Evolutionary conservation across 2,329 filamentous ascomycete genomes (phyloP), one percentile per base, ranked within the genome.

Genomic region (Ophiocordyceps unilateralis): DNA sequence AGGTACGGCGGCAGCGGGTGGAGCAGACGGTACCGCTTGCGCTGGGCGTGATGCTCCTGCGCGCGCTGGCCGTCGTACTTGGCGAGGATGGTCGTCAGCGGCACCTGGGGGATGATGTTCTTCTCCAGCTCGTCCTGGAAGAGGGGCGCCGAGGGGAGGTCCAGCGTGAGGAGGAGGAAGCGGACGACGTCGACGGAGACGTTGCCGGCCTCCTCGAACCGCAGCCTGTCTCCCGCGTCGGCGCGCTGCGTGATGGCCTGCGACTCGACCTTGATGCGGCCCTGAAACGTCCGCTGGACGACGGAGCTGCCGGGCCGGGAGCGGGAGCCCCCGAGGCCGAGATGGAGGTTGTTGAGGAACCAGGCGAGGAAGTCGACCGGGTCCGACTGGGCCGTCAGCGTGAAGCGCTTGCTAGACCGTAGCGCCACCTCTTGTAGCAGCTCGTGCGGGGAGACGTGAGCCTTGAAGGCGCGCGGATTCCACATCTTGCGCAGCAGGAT

Each of bases 381-480:
- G 59, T 98, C 91, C 19, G 88, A 91, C 64, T 96, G 91, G 23
- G 78, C 69, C 0, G 87, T 93, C 41, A 96, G 70, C 5, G 82
- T 91, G 65, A 94, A 98, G 48, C 83, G 85, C 63, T 95, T 95
- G 51, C 81, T 88, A 26, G 88, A 95, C 41, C 80, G 80, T 37
- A 95, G 68, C 1, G 88, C 83, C 49, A 98, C 83, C 59, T 96
- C 89, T 63, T 98, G 91, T 1, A 98, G 78, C 24, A 98, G 74
- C 62, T 98, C 91, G 67, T 98, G 91, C 0, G 91, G 91, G 10
- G 89, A 96, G 42, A 98, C 91, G 61, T 98, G 91, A 5, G 82
- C 81, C 62, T 93, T 93, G 72, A 98, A 98, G 10, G 91, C 89
- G 51, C 84, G 81, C 2, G 88, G 82, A 58, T 98, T 98, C 91